Evolutionary conservation across 2,329 filamentous ascomycete species (phyloP), one percentile per base, ranked within the genome.

Genomic region (Venturia nashicola): DNA sequence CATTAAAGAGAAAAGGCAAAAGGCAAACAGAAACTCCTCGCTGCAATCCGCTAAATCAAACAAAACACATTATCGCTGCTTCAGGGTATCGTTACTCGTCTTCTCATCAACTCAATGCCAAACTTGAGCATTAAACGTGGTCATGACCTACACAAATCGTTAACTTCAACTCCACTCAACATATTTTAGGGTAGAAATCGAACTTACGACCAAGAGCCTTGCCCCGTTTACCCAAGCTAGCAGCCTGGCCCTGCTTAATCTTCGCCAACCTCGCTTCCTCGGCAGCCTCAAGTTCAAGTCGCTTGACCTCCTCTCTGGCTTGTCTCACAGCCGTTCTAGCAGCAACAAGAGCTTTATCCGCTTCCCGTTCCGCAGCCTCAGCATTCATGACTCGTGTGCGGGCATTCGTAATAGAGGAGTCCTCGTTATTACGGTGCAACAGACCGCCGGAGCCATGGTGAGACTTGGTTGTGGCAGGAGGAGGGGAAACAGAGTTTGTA

Each of bases 241-340:
- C 80, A 0, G 86, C 86, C 70, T 88, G 83, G 62, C 80, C 78
- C 74, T 86, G 81, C 81, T 89, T 89, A 61, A 88, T 82, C 79
- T 84, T 86, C 1, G 86, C 86, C 51, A 81, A 73, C 27, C 85
- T 76, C 1, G 86, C 83, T 70, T 87, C 84, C 73, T 87, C 85
- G 68, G 79, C 79, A 1, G 86, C 86, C 75, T 89, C 87, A 61
- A 79, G 72, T 77, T 89, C 86, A 4, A 89, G 74, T 16, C 78
- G 74, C 75, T 80, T 83, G 2, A 88, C 83, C 66, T 88, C 81
- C 57, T 85, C 85, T 40, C 82, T 77, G 0, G 87, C 86, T 67
- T 87, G 83, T 34, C 80, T 78, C 0, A 88, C 86, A 1, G 82
- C 81, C 40, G 78, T 69, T 62, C 82, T 78, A 0, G 86, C 85